These are phyloP conservation scores for Nannochloris sp. DNA, from an alignment of 139 green algal species.

Conservation along the genomic window DNA sequence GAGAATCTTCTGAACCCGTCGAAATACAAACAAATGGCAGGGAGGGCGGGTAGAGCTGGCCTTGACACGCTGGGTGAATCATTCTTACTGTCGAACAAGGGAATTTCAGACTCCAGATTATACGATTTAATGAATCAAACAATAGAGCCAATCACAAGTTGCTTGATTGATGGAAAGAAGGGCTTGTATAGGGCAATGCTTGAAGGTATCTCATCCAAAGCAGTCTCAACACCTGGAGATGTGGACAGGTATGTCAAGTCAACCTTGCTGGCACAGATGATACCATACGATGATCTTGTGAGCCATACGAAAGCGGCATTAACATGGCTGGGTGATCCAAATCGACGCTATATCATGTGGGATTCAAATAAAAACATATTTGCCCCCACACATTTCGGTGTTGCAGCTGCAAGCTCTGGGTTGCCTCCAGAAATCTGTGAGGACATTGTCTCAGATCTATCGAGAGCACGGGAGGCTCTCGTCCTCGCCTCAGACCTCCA, in stretches of 20 bases:
- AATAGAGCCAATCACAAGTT: constrained; percentile 47
- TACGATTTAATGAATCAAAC: constrained; percentile 30
- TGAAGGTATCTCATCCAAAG: constrained; percentile 60
- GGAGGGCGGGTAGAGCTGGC: constrained; percentile 46
- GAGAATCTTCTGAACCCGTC: constrained; percentile 39
- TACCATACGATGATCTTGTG: constrained; percentile 29
- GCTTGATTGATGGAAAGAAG: constrained; percentile 42
- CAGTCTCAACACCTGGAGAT: constrained; percentile 45
- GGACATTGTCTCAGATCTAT: constrained; percentile 51
- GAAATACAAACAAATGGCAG: constrained; percentile 65
- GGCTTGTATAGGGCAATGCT: constrained; percentile 75
- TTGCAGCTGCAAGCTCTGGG: constrained; percentile 43
- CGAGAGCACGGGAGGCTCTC: constrained; percentile 39
- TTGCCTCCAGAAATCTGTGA: constrained; percentile 58
- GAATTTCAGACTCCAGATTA: constrained; percentile 15
- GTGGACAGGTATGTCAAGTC: constrained; percentile 62
- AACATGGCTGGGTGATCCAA: constrained; percentile 49
- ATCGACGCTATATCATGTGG: constrained; percentile 30
- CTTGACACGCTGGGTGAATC: constrained; percentile 39
- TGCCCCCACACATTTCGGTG: constrained; percentile 45
- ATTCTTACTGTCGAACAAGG: constrained; percentile 37
- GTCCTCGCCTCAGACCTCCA: constrained; percentile 75
- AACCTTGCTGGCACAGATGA: constrained; percentile 58
- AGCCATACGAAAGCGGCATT: constrained; percentile 39
- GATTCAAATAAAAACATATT: constrained; percentile 17